Evolutionary conservation across 257 asterid species (phyloP).

Genomic region (Galeopsis tetrahit): DNA sequence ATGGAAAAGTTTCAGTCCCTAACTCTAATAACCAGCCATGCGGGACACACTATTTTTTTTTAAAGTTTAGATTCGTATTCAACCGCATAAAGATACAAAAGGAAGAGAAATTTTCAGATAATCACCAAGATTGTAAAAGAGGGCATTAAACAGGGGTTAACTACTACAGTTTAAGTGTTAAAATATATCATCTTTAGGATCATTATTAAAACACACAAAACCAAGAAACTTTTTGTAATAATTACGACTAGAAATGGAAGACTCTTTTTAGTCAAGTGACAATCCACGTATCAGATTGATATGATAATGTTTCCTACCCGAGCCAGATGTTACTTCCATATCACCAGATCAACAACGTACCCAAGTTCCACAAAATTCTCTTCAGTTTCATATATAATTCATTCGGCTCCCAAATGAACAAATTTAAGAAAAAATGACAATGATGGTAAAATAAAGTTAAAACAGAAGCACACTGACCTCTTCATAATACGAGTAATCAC

Average conservation of each 20-base stretch:
- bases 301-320: not conserved
- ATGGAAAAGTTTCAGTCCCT: not conserved
- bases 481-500: not conserved
- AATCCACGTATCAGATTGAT: constrained; percentile 13
- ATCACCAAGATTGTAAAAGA: not conserved
- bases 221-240: not conserved
- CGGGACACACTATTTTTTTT: not conserved
- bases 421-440: not conserved
- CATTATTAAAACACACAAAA: not conserved
- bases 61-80: not conserved
- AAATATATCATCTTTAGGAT: too few species aligned
- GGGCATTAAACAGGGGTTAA: too few species aligned
- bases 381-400: not conserved
- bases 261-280: not conserved
- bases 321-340: not conserved
- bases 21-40: not conserved
- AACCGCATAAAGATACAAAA: not conserved
- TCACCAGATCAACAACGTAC: not conserved
- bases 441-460: not conserved
- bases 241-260: not conserved
- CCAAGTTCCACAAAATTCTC: not conserved
- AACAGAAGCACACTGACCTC: not conserved
- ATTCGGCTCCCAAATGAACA: not conserved
- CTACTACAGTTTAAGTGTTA: too few species aligned
- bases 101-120: not conserved